Conservation (phyloP, 768 basidiomycete genomes). For the Amanita rubescens region DNA sequence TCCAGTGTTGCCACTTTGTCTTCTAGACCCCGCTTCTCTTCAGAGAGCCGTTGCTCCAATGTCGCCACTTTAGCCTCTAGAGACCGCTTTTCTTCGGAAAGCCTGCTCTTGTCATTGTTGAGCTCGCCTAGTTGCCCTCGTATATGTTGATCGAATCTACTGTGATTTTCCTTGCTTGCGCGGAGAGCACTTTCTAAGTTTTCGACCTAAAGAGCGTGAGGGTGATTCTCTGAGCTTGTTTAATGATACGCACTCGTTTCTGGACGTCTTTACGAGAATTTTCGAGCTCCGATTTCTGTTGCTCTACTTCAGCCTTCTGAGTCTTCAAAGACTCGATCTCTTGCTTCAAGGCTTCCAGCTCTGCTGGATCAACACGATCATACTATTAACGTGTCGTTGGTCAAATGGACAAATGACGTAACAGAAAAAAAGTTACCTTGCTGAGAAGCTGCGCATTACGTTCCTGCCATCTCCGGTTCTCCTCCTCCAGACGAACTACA, state of each 20-base stretch:
- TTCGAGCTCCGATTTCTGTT: slow-evolving; percentile 12
- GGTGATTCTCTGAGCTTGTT: background rate
- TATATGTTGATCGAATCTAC: slow-evolving; percentile 21
- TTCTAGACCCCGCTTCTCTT: too few relatives aligned
- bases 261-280: slow-evolving; percentile 22
- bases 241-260: slow-evolving; percentile 22
- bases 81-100: slow-evolving; percentile 29
- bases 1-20: slow-evolving; percentile 14
- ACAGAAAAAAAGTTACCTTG: slow-evolving; percentile 48
- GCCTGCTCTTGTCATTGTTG: slow-evolving; percentile 27
- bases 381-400: slow-evolving; percentile 38
- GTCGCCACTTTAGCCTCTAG: slow-evolving; percentile 31
- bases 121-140: slow-evolving; percentile 25
- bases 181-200: slow-evolving; percentile 36
- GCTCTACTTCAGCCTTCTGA: slow-evolving; percentile 27
- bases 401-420: background rate
- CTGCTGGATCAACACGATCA: slow-evolving; percentile 83
- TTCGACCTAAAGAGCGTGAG: slow-evolving; percentile 25
- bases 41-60: slow-evolving; percentile 28
- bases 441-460: slow-evolving; percentile 72
- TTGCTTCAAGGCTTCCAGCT: slow-evolving; percentile 72
- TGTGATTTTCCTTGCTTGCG: slow-evolving; percentile 27
- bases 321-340: slow-evolving; percentile 52
- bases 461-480: slow-evolving; percentile 78
- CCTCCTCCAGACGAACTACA: slow-evolving; percentile 62